Evolutionary conservation across 2,329 filamentous ascomycete species (phyloP), one percentile per base, ranked within the genome.

Genomic region (Tolypocladium pustulatum): DNA sequence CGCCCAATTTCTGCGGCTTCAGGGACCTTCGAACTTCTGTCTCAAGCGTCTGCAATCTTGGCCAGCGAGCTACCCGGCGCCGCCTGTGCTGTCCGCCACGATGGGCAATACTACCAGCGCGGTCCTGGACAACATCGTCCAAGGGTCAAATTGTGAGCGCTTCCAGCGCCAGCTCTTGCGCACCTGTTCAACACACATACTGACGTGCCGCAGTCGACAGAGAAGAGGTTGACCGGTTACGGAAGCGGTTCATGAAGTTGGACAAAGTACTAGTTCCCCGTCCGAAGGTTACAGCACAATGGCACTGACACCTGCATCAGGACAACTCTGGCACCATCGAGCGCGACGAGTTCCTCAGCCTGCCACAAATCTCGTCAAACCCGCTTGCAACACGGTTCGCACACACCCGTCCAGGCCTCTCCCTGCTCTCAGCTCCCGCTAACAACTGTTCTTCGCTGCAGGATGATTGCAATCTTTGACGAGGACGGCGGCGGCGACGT

Each of bases 391-490:
- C 94, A 68, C 89, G 93, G 89, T 91, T 79, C 67, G 75, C 59
- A 37, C 60, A 49, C 60, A 46, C 57, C 7, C 27, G 30, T 53
- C 52, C 53, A 40, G 54, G 41, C 43, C 27, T 55, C 41, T 46
- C 32, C 32, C 20, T 41, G 15, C 20, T 25, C 41, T 25, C 17
- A 6, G 15, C 7, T 53, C 51, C 25, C 32, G 52, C 56, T 60
- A 25, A 60, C 41, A 3, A 25, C 12, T 2, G 25, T 20, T 54
- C 25, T 36, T 30, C 4, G 22, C 6, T 7, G 61, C 71, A 92
- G 90, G 75, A 96, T 99, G 91, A 99, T 99, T 70, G 93, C 94
- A 60, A 99, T 97, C 68, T 97, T 99, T 72, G 94, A 99, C 74
- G 94, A 97, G 76, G 94, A 99, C 73, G 94, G 94, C 62, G 93